phyloP scores from a whole-genome alignment of 306 rosid species.

The Prunus mongolica region DNA sequence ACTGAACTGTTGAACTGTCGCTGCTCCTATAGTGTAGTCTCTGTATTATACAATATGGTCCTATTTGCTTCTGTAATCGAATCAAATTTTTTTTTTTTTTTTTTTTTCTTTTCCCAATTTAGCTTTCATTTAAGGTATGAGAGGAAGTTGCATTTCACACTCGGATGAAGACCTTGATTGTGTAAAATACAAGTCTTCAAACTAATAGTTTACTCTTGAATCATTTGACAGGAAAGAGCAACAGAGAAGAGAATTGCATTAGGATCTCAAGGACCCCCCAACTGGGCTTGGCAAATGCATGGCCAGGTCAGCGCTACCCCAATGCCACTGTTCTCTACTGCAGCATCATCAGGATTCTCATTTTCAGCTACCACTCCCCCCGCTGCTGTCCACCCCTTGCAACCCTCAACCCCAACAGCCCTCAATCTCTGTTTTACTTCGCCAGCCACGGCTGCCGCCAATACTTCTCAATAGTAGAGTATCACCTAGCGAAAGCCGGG shows the following conservation, averaged over 20 bases:
- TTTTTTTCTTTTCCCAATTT: background rate
- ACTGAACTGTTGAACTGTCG: background rate
- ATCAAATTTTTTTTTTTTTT: background rate
- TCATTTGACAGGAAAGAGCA: constrained; percentile 69
- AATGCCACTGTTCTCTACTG: constrained; percentile 78
- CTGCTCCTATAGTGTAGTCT: too few species aligned
- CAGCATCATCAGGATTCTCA: constrained; percentile 99
- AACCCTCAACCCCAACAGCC: constrained; percentile 37
- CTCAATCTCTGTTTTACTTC: constrained; percentile 55
- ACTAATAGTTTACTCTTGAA: constrained; percentile 8
- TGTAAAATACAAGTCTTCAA: background rate
- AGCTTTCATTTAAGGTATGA: background rate
- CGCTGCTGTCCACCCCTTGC: constrained; percentile 47
- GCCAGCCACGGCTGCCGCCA: constrained; percentile 34
- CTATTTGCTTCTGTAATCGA: background rate
- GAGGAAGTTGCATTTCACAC: background rate
- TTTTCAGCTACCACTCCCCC: constrained; percentile 62
- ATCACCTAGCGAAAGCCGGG: constrained; percentile 43
- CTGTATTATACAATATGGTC: background rate
- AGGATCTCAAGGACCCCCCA: constrained; percentile 65
- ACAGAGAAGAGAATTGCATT: constrained; percentile 51
- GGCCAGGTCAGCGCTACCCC: constrained; percentile 57
- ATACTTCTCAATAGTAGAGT: constrained; percentile 36
- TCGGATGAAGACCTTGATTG: constrained; percentile 1
- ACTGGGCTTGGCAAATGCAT: constrained; percentile 73